Percentiles rank a stretch among this genome's conserved stretches.
Conservation (phyloP, 768 basidiomycete genomes). For the Crucibulum laeve region DNA sequence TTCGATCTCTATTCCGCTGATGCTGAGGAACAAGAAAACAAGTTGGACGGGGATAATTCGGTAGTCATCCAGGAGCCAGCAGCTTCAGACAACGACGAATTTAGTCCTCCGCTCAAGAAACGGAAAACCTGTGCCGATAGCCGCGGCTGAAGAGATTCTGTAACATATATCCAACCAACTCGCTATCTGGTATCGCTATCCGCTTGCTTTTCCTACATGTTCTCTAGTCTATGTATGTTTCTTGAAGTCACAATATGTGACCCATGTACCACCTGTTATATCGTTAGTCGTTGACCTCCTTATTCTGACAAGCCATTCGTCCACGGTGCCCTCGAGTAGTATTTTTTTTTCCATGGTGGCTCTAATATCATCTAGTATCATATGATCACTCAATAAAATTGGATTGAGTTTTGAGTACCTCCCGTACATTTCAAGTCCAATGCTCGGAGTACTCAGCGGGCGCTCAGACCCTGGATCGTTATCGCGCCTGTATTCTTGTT, state of each 20-base stretch:
- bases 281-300: no score
- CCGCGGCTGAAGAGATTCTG: constrained; percentile 4
- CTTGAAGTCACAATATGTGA: constrained; percentile 3
- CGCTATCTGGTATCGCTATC: constrained; percentile 20
- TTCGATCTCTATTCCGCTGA: constrained; percentile 18
- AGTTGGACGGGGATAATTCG: constrained; percentile 6
- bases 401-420: no score
- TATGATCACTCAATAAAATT: no score
- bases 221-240: not conserved
- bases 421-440: no score
- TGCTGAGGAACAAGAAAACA: constrained; percentile 23
- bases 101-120: constrained; percentile 45
- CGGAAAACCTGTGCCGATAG: constrained; percentile 36
- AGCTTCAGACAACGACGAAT: constrained; percentile 11
- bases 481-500: constrained; percentile 1
- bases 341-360: no score
- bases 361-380: no score
- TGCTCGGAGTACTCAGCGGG: no score
- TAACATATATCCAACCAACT: not conserved
- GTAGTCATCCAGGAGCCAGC: constrained; percentile 4
- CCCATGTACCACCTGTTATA: no score
- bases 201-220: constrained; percentile 2
- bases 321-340: no score
- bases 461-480: no score
- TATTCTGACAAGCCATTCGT: no score